A percentile compares a stretch with the other conserved stretches of the same genome.
Conservation (phyloP, 805 yeast genomes). For the Lachancea mirantina region DNA sequence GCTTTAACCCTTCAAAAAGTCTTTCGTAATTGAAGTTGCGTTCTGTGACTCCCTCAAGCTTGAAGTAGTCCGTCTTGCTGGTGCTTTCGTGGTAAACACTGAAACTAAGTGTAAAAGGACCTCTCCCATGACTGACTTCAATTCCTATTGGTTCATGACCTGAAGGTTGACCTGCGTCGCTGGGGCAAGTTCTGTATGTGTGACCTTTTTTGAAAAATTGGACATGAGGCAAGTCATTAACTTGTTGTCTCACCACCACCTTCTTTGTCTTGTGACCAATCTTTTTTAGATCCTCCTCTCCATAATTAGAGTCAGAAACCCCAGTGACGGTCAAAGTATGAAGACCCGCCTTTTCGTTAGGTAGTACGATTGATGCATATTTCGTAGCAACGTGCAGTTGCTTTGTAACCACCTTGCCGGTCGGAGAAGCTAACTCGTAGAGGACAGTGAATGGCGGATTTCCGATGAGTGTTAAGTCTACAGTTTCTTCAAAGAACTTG, state of each 20-base stretch:
- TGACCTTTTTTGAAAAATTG: constrained; percentile 42
- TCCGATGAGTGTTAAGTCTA: constrained; percentile 49
- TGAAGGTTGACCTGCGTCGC: constrained; percentile 30
- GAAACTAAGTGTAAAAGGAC: constrained; percentile 56
- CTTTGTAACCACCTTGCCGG: constrained; percentile 37
- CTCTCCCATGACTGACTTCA: constrained; percentile 43
- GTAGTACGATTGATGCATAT: constrained; percentile 41
- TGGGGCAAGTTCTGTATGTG: constrained; percentile 44
- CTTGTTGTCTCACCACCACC: constrained; percentile 42
- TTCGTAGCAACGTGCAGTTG: constrained; percentile 45
- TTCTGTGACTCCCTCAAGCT: constrained; percentile 38
- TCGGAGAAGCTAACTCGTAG: constrained; percentile 55
- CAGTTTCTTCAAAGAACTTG: constrained; percentile 40
- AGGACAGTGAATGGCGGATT: constrained; percentile 61
- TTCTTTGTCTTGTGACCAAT: constrained; percentile 26
- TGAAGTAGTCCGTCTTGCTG: constrained; percentile 43
- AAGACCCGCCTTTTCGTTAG: constrained; percentile 46
- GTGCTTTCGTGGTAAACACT: constrained; percentile 53
- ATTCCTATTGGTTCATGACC: constrained; percentile 48
- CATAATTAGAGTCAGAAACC: constrained; percentile 60
- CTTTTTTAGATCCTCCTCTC: constrained; percentile 32
- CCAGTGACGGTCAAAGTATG: constrained; percentile 55
- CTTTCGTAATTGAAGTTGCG: constrained; percentile 34
- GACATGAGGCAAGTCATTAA: constrained; percentile 57
- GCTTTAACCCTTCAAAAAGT: constrained; percentile 44